Evolutionary conservation across 2,329 filamentous ascomycete species (phyloP).

Genomic region (Trichoderma guizhouense): DNA sequence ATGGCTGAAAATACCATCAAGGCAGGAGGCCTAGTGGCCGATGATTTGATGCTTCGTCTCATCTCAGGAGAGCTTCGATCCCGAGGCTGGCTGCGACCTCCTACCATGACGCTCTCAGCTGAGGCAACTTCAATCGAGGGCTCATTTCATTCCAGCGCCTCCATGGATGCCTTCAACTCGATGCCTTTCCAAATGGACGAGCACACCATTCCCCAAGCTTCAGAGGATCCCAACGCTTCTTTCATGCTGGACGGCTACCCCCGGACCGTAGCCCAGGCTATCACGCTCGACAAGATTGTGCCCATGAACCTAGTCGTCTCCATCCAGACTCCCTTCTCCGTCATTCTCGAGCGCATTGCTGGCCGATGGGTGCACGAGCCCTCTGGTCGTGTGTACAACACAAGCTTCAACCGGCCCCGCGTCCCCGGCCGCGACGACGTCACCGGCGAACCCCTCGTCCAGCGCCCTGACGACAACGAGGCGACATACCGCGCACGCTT

Average conservation of each 20-base stretch:
- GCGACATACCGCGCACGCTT: conserved; percentile 80
- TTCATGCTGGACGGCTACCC: conserved; percentile 98
- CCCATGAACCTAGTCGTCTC: conserved; percentile 95
- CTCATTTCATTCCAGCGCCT: conserved; percentile 31
- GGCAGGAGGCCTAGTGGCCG: conserved; percentile 82
- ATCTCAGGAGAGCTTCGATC: conserved; percentile 85
- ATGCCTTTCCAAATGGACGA: conserved; percentile 37
- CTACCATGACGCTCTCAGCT: conserved; percentile 52
- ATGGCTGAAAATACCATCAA: conserved; percentile 89
- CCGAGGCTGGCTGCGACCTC: conserved; percentile 71
- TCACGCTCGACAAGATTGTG: conserved; percentile 72
- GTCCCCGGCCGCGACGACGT: conserved; percentile 80
- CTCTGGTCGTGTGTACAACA: conserved; percentile 92
- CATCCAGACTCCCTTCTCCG: conserved; percentile 76
- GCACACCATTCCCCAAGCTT: conserved; percentile 43
- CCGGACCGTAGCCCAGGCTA: conserved; percentile 77
- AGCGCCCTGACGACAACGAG: conserved; percentile 81
- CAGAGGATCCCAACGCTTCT: conserved; percentile 73
- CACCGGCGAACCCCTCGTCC: conserved; percentile 80
- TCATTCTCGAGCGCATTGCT: conserved; percentile 85
- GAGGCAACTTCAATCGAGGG: conserved; percentile 29
- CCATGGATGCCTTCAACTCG: conserved; percentile 41
- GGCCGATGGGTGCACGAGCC: conserved; percentile 92
- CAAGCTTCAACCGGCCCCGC: conserved; percentile 82
- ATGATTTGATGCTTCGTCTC: conserved; percentile 85